Base-by-base conservation (phyloP, 2,329 filamentous ascomycete genomes). In the Aspergillus viridinutans region DNA sequence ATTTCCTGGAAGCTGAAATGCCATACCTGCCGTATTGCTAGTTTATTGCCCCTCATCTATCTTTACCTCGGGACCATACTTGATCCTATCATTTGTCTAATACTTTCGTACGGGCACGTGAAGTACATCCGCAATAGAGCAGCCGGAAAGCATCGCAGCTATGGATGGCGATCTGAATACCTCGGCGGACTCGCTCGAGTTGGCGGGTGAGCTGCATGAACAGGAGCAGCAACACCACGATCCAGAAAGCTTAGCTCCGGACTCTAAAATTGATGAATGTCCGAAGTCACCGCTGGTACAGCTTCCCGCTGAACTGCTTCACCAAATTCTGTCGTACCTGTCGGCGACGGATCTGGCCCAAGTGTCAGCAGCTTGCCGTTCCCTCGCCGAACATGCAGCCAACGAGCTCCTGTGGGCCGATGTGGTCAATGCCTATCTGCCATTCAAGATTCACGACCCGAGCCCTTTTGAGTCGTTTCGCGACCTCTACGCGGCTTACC, bases 301-400 rank as follows among this genome's bases (percentile, higher is more conserved):
- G 21, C 81, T 96, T 1, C 92, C 92, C 0, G 73, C 84, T 12
- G 92, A 97, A 71, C 79, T 96, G 8, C 78, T 96, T 32, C 83
- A 89, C 62, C 76, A 82, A n/a, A 85, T 96, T 49, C 76, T 96
- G 14, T 78, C 79, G 35, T 85, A 84, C 66, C 81, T 96, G 4
- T 74, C 82, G 0, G 82, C 90, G 0, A 62, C 78, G 42, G 87
- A 92, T 56, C 82, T 96, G 10, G 80, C 80, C 26, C 72, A 76
- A 1, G 70, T 87, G 12, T 83, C 85, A 1, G 75, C 76, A 9
- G 87, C 86, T 25, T 93, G 87, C 71, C 85, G 77, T 25, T 68
- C 72, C 3, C 76, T 96, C 2, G 78, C 81, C 51, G 72, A 73
- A 9, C 84, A 88, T 64, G 83, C 85, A 28, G 75, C 77, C 4